Base-by-base conservation (phyloP, 2,329 filamentous ascomycete genomes). In the Penicillium paneum region DNA sequence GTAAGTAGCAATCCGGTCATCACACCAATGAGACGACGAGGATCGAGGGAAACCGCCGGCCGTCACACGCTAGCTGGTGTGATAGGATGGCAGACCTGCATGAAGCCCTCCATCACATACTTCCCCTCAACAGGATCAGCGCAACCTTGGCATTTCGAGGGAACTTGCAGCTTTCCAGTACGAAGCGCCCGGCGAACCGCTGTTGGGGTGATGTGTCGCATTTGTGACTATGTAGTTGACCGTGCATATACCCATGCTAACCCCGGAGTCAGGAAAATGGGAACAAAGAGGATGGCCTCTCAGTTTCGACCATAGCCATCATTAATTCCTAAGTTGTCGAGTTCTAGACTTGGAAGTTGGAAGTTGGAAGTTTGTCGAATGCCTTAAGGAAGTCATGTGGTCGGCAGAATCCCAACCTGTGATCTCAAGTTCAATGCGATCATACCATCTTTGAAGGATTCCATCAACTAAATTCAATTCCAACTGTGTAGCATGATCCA, bases 31-130 rank as follows among this genome's bases (percentile, higher is more conserved):
- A 63, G 59, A 58, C 38, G 48, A 28, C 55, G 41, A 42, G 62
- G 48, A 46, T 46, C 44, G 48, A 49, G 44, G 56, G 45, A 63
- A 52, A 61, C 62, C 57, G 60, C 50, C 50, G 53, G 62, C 59
- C 66, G 58, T 71, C 69, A 71, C 69, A 70, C 67, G 55, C 68
- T 71, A 70, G 60, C 43, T 57, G 35, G 63, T 70, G 68, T 71
- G 67, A 70, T 65, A 62, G 61, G 49, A 52, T 51, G 51, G 50
- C 45, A 42, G 64, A 68, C 70, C 68, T 70, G 67, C 53, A 49
- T 48, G 21, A 40, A 63, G 49, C 50, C 17, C 52, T 32, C 52
- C 55, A 56, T 44, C 59, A 62, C 58, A 41, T 43, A 44, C 55
- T 50, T 48, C 56, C 54, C 41, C 55, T 52, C 52, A 29, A 26